These are phyloP conservation scores for Labyrinthula sp. DNA, from an alignment of 352 stramenopile species.

Conservation along the genomic window DNA sequence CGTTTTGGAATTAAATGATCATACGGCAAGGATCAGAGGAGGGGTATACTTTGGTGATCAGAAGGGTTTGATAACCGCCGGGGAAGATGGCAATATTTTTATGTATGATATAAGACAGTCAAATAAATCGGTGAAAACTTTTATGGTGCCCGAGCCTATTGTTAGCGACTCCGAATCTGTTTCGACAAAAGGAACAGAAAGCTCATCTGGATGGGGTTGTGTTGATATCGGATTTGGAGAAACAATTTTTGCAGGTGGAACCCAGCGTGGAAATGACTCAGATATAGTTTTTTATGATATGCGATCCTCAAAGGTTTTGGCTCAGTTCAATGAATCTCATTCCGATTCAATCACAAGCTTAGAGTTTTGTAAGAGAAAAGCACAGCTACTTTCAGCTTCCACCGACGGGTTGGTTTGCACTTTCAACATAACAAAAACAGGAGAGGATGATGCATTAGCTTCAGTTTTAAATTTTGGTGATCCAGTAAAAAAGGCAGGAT, in stretches of 20 bases:
- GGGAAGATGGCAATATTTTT: too few species aligned
- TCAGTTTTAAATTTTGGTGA: slow-evolving; percentile 16
- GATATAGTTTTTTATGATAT: slow-evolving; percentile 16
- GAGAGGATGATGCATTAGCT: slow-evolving; percentile 12
- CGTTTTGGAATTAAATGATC: too few species aligned
- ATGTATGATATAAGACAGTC: too few species aligned
- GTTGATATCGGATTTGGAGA: slow-evolving; percentile 13
- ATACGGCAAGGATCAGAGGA: too few species aligned
- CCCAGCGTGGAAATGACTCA: slow-evolving; percentile 18
- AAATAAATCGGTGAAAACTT: too few species aligned
- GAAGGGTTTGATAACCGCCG: too few species aligned
- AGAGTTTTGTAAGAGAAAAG: slow-evolving; percentile 8
- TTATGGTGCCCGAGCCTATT: too few species aligned
- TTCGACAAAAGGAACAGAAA: too few species aligned
- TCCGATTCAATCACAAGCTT: slow-evolving; percentile 10
- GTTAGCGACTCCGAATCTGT: too few species aligned
- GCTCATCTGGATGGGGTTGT: too few species aligned
- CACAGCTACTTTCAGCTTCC: slow-evolving; percentile 3
- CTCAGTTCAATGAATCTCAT: slow-evolving; percentile 21
- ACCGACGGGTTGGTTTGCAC: slow-evolving; percentile 22
- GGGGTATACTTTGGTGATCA: too few species aligned
- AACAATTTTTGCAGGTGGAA: slow-evolving; percentile 11
- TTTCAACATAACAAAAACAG: slow-evolving; percentile 14
- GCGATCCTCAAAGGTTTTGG: background rate
- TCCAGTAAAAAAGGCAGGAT: slow-evolving; percentile 9